Conservation (phyloP, 2,329 filamentous ascomycete genomes). For the Teratosphaeria viscida region DNA sequence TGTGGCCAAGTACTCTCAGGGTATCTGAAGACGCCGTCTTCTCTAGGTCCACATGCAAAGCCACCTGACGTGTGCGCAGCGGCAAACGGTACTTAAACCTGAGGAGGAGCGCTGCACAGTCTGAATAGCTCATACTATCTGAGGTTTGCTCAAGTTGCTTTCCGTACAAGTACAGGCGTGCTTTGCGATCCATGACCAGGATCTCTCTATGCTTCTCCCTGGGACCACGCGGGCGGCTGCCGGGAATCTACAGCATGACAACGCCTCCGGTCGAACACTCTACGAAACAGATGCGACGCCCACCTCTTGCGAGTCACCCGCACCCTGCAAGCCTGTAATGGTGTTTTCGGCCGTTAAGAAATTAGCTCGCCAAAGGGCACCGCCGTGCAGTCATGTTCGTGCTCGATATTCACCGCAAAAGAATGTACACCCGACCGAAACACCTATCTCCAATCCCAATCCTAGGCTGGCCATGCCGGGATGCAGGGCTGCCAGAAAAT, state of each 20-base stretch:
- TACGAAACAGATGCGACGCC: background rate
- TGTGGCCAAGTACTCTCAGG: background rate
- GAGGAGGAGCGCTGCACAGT: background rate
- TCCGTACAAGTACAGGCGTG: background rate
- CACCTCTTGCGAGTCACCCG: background rate
- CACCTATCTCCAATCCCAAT: constrained; percentile 1
- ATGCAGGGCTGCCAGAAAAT: constrained; percentile 8
- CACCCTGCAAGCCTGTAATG: constrained; percentile 3
- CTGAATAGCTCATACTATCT: background rate
- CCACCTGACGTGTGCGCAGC: background rate
- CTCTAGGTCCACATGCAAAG: background rate
- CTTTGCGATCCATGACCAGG: background rate
- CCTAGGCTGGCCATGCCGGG: constrained; percentile 3
- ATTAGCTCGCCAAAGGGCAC: constrained; percentile 6
- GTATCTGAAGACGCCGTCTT: background rate
- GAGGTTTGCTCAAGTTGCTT: background rate
- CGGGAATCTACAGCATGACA: background rate
- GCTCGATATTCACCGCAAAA: constrained; percentile 8
- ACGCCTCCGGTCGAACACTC: background rate
- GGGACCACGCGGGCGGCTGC: background rate
- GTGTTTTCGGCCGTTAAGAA: constrained; percentile 15
- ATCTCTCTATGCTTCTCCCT: background rate
- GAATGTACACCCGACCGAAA: constrained; percentile 10
- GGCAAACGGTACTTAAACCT: background rate
- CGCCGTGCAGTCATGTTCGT: constrained; percentile 12